Percentiles rank a stretch among this genome's conserved stretches.
Conservation (phyloP, 2,329 filamentous ascomycete species). For the Arthrobotrys megalospora region DNA sequence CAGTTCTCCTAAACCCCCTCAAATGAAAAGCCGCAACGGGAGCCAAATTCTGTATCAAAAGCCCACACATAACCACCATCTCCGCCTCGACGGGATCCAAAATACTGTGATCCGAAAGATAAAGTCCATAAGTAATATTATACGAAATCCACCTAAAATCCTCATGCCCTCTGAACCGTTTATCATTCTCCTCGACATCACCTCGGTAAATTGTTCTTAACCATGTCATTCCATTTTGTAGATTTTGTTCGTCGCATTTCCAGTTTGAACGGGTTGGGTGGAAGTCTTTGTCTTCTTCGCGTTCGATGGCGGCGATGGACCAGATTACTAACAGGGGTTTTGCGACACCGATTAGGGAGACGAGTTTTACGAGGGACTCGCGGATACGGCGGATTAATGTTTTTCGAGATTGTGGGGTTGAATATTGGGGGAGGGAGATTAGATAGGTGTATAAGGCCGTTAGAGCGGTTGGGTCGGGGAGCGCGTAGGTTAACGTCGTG, state of each 20-base stretch:
- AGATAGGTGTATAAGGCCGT: constrained; percentile 74
- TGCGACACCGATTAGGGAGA: constrained; percentile 74
- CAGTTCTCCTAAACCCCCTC: constrained; percentile 70
- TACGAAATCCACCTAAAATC: constrained; percentile 72
- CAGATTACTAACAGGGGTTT: constrained; percentile 76
- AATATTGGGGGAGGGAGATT: constrained; percentile 70
- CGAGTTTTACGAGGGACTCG: constrained; percentile 75
- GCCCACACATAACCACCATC: constrained; percentile 72
- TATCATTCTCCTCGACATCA: constrained; percentile 66
- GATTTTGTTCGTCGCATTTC: constrained; percentile 74
- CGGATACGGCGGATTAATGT: constrained; percentile 71
- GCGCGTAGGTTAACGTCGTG: constrained; percentile 70
- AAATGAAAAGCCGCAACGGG: constrained; percentile 73
- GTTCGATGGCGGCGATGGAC: constrained; percentile 72
- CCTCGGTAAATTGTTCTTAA: constrained; percentile 70
- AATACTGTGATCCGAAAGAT: constrained; percentile 73
- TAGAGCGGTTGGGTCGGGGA: constrained; percentile 71
- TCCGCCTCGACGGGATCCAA: constrained; percentile 73
- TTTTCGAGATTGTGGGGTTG: constrained; percentile 69
- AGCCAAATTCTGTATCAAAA: constrained; percentile 74
- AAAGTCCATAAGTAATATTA: constrained; percentile 75
- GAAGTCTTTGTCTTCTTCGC: constrained; percentile 74
- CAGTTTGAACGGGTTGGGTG: constrained; percentile 73
- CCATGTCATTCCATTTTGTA: constrained; percentile 72
- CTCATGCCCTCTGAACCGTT: constrained; percentile 68